A percentile compares a stretch with the other conserved stretches of the same genome.
Conservation (phyloP, 352 stramenopile species). For the Pythium phragmiticola region DNA sequence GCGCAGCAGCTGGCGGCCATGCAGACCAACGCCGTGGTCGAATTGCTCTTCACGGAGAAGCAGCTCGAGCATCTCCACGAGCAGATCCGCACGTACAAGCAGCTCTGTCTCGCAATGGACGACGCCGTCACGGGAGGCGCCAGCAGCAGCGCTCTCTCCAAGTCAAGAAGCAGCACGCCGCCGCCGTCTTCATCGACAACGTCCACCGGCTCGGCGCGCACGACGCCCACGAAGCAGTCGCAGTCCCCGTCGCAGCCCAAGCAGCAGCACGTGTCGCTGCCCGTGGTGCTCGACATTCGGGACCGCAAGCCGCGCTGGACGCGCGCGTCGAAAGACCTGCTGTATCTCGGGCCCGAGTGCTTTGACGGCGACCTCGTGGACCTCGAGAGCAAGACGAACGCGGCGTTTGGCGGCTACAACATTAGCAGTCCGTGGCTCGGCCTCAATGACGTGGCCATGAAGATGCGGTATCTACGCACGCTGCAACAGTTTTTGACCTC, state of each 20-base stretch:
- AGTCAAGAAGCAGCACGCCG: slow-evolving; percentile 14
- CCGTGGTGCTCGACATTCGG: slow-evolving; percentile 11
- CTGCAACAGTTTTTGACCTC: slow-evolving; percentile 69
- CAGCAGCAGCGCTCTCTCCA: background rate
- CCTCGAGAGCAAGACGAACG: slow-evolving; percentile 48
- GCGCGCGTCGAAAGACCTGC: slow-evolving; percentile 42
- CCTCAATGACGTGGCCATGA: slow-evolving; percentile 69
- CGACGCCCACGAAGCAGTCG: background rate
- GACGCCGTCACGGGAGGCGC: slow-evolving; percentile 32
- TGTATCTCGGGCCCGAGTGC: slow-evolving; percentile 61
- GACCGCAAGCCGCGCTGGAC: slow-evolving; percentile 63
- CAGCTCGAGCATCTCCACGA: slow-evolving; percentile 84
- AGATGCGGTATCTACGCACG: slow-evolving; percentile 69
- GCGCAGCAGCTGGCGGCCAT: slow-evolving; percentile 37
- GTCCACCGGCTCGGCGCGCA: background rate
- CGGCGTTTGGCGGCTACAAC: slow-evolving; percentile 61
- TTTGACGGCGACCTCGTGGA: slow-evolving; percentile 69
- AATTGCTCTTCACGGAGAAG: slow-evolving; percentile 78
- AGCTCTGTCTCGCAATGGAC: slow-evolving; percentile 84
- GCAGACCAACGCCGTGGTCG: slow-evolving; percentile 38
- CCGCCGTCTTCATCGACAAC: background rate
- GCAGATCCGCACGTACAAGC: slow-evolving; percentile 84
- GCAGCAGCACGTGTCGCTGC: slow-evolving; percentile 10
- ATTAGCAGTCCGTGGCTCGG: slow-evolving; percentile 59
- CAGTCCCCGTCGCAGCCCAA: background rate